phyloP scores from a whole-genome alignment of 352 stramenopile species.

The Globisporangium carolinianum region DNA sequence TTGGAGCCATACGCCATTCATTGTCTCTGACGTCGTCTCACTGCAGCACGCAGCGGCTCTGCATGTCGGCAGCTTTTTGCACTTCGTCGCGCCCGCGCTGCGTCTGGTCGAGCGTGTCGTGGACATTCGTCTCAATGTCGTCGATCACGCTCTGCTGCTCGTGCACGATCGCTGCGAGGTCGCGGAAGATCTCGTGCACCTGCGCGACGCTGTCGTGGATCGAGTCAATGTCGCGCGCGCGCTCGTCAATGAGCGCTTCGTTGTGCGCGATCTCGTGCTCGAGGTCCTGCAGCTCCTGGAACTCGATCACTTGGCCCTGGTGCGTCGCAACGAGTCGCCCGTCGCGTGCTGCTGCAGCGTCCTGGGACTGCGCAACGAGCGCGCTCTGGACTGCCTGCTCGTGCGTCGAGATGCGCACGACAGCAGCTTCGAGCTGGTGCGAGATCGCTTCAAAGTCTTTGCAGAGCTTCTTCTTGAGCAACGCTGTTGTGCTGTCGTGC shows the following conservation, averaged over 20 bases:
- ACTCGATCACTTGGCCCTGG: slow-evolving; percentile 70
- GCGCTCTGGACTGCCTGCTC: slow-evolving; percentile 56
- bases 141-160: slow-evolving; percentile 83
- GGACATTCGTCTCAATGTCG: slow-evolving; percentile 79
- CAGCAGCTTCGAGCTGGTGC: slow-evolving; percentile 55
- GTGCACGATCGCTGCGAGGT: slow-evolving; percentile 79
- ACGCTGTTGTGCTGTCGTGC: slow-evolving; percentile 46
- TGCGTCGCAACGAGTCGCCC: slow-evolving; percentile 56
- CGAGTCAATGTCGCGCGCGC: slow-evolving; percentile 78
- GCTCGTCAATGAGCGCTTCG: slow-evolving; percentile 86
- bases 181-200: slow-evolving; percentile 88
- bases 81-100: slow-evolving; percentile 79
- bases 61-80: slow-evolving; percentile 79
- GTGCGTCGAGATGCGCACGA: slow-evolving; percentile 53
- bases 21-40: slow-evolving; percentile 8
- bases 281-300: slow-evolving; percentile 68
- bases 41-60: slow-evolving; percentile 62
- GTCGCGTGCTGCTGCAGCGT: slow-evolving; percentile 22
- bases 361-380: slow-evolving; percentile 19
- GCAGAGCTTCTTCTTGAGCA: slow-evolving; percentile 75
- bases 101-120: slow-evolving; percentile 79
- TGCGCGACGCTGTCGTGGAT: slow-evolving; percentile 88
- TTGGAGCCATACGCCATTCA: too few relatives aligned
- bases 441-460: slow-evolving; percentile 82
- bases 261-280: slow-evolving; percentile 85